Evolutionary conservation across 2,329 filamentous ascomycete genomes (phyloP).

Genomic region (Cadophora sp.): DNA sequence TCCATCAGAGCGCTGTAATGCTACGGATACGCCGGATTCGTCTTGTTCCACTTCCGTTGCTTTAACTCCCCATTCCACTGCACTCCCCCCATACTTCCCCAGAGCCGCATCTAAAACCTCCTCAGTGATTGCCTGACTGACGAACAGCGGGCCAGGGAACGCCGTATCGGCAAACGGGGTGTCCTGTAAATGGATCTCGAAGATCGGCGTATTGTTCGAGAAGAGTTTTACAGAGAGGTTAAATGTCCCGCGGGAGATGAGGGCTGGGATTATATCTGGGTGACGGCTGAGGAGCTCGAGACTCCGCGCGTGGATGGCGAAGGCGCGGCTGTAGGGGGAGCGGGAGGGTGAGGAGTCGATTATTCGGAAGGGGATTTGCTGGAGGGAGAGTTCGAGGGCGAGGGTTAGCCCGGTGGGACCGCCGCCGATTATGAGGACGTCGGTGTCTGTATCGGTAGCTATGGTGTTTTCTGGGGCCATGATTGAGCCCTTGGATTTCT

Average conservation of each 20-base stretch:
- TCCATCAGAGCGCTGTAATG: constrained; percentile 35
- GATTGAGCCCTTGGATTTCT: background rate
- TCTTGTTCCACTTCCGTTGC: constrained; percentile 45
- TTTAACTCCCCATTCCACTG: constrained; percentile 46
- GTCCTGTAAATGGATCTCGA: constrained; percentile 44
- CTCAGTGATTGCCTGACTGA: constrained; percentile 49
- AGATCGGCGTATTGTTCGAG: constrained; percentile 45
- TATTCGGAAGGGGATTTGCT: constrained; percentile 48
- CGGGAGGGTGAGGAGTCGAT: constrained; percentile 47
- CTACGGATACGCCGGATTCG: constrained; percentile 41
- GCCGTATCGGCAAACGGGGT: constrained; percentile 42
- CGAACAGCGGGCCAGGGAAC: constrained; percentile 44
- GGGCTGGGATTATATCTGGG: constrained; percentile 45
- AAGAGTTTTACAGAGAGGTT: constrained; percentile 50
- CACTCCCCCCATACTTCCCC: constrained; percentile 35
- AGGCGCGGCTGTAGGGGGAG: constrained; percentile 50
- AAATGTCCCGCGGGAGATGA: constrained; percentile 48
- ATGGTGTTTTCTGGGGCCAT: background rate
- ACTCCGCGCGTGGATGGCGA: constrained; percentile 57
- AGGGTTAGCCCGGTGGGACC: constrained; percentile 54
- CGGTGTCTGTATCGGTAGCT: constrained; percentile 7
- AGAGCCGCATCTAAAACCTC: constrained; percentile 44
- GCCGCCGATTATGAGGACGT: constrained; percentile 54
- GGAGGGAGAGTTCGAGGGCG: constrained; percentile 49
- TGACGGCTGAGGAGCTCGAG: constrained; percentile 58